Base-by-base conservation (phyloP, 768 basidiomycete species). In the Stropharia rugosoannulata region DNA sequence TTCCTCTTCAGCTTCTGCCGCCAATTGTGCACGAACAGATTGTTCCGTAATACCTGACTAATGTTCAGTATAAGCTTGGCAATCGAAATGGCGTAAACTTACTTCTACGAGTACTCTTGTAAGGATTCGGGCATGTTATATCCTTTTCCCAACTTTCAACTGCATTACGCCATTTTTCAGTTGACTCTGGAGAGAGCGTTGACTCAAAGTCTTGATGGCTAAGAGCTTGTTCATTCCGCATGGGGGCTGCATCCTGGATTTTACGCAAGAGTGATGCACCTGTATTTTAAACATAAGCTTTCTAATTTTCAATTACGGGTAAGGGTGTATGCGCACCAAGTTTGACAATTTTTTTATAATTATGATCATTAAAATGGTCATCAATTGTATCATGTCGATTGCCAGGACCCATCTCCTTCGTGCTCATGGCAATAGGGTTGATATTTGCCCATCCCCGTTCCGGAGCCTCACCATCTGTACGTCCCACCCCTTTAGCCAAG, bases 251-350 rank as follows among this genome's bases (percentile, higher is more conserved):
- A 38, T n/a, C 37, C 50, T 19, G 32, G 50, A 40, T 22, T 41
- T 22, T 51, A 39, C 39, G 37, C 73, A 29, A 66, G 67, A 1
- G 56, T 50, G 3, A 12, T 66, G 66, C n/a, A 8, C 25, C 22
- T 37, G 2, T 36, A 49, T 13, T 6, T 8, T 16, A 16, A 44
- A 25, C 27, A 16, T 11, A 44, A 5, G 43, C 9, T n/a, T 11
- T 43, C 42, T 13, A 49, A 16, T 16, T 10, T n/a, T 8, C 10
- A 38, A 7, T 38, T n/a, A 10, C 5, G 27, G 12, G 27, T 6
- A 2, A 16, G 13, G 11, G 18, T 36, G 16, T 29, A 35, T 7
- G 19, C 48, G 18, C 50, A 46, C 54, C 55, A 18, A 60, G 6
- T 7, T 39, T 46, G 15, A 43, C 38, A 7, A 52, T 53, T 22